Percentiles rank a stretch among this genome's conserved stretches.
phyloP scores from a whole-genome alignment of 371 early-diverging fungal species.

The Syncephalastrum sp. region DNA sequence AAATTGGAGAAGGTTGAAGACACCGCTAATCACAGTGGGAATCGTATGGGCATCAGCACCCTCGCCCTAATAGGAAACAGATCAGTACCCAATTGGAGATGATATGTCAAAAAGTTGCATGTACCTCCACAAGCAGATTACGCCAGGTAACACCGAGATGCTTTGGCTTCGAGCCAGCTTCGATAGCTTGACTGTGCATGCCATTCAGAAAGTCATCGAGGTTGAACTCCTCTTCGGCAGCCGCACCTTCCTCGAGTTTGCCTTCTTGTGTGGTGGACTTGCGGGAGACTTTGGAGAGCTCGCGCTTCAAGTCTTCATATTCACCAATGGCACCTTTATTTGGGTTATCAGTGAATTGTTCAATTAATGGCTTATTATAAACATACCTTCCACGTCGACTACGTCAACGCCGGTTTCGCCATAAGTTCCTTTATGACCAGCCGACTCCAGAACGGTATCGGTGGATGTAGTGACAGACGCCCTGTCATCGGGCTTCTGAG shows the following conservation, averaged over 20 bases:
- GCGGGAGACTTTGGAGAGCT: slow-evolving; percentile 13
- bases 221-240: slow-evolving; percentile 28
- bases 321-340: slow-evolving; percentile 15
- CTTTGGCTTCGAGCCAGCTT: slow-evolving; percentile 28
- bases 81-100: neutral
- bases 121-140: slow-evolving; percentile 35
- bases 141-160: slow-evolving; percentile 49
- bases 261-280: neutral
- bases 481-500: too few relatives aligned
- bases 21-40: slow-evolving; percentile 14
- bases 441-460: slow-evolving; percentile 7
- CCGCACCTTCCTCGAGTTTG: slow-evolving; percentile 28
- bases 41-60: slow-evolving; percentile 41
- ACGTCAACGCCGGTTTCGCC: slow-evolving; percentile 16
- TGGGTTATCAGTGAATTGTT: slow-evolving; percentile 63
- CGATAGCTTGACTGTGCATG: slow-evolving; percentile 11
- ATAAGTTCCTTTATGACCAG: slow-evolving; percentile 9
- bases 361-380: slow-evolving; percentile 9
- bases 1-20: slow-evolving; percentile 18
- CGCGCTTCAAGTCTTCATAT: slow-evolving; percentile 18
- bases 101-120: neutral
- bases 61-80: slow-evolving; percentile 18
- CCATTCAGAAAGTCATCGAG: slow-evolving; percentile 33
- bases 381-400: slow-evolving; percentile 14
- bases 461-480: neutral